A percentile compares a stretch with the other conserved stretches of the same genome.
Conservation (phyloP, 1,284 basidiomycete genomes). For the Hymenochaete sp. region DNA sequence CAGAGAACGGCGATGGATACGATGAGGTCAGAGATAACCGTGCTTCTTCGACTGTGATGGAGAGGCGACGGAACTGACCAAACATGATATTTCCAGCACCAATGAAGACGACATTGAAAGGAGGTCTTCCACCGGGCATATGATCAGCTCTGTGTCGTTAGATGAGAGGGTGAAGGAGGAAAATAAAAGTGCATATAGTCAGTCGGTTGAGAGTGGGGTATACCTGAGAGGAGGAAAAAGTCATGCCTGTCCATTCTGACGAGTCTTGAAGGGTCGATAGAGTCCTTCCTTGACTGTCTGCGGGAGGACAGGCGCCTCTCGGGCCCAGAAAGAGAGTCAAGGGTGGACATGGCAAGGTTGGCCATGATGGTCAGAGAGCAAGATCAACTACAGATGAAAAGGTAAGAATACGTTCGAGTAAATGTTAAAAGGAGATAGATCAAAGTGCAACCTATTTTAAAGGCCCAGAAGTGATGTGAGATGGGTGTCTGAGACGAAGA, state of each 20-base stretch:
- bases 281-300: constrained; percentile 48
- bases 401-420: too few species aligned
- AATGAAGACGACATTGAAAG: constrained; percentile 87
- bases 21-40: background rate
- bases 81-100: constrained; percentile 96
- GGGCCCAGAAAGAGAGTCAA: too few species aligned
- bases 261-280: constrained; percentile 68
- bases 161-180: background rate
- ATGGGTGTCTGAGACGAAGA: too few species aligned
- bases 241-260: constrained; percentile 67
- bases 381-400: too few species aligned
- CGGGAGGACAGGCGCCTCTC: constrained; percentile 22
- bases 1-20: background rate
- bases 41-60: constrained; percentile 1
- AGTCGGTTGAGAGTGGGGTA: constrained; percentile 11
- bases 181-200: constrained; percentile 13
- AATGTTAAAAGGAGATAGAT: too few species aligned
- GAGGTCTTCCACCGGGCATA: constrained; percentile 46
- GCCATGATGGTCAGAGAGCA: too few species aligned
- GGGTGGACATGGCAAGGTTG: too few species aligned
- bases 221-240: constrained; percentile 6
- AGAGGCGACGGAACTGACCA: constrained; percentile 37
- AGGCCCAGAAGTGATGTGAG: too few species aligned
- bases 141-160: constrained; percentile 38
- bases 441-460: too few species aligned